Evolutionary conservation across 2,329 filamentous ascomycete species (phyloP).

Genomic region (Penicillium fuscoglaucum): DNA sequence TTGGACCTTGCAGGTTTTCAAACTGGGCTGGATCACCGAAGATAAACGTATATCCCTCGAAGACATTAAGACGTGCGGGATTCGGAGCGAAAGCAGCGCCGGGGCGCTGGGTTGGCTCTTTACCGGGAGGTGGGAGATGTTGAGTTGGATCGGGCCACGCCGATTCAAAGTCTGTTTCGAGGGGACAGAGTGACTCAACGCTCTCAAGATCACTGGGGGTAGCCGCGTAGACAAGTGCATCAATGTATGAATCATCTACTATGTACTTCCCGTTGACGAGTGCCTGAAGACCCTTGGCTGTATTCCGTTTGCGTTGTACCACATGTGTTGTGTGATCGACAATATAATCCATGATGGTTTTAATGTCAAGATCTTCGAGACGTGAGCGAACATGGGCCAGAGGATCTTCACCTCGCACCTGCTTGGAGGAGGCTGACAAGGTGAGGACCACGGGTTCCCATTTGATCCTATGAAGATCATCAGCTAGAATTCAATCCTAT

Average conservation of each 20-base stretch:
- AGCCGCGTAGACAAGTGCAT: conserved; percentile 66
- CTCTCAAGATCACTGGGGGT: conserved; percentile 53
- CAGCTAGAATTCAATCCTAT: neutral
- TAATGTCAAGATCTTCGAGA: conserved; percentile 86
- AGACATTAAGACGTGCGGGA: conserved; percentile 65
- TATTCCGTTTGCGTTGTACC: conserved; percentile 85
- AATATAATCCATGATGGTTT: conserved; percentile 73
- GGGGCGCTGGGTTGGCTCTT: conserved; percentile 70
- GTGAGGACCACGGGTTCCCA: conserved; percentile 82
- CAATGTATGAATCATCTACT: conserved; percentile 71
- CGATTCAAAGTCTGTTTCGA: conserved; percentile 77
- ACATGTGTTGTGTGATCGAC: conserved; percentile 77
- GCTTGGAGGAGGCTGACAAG: conserved; percentile 73
- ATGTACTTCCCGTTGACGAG: conserved; percentile 78
- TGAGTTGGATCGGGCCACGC: conserved; percentile 75
- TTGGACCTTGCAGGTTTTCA: conserved; percentile 69
- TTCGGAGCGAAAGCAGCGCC: conserved; percentile 73
- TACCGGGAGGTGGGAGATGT: conserved; percentile 71
- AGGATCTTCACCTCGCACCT: conserved; percentile 64
- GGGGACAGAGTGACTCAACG: conserved; percentile 52
- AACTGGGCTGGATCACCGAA: conserved; percentile 78
- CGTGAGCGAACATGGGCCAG: conserved; percentile 61
- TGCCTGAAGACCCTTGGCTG: conserved; percentile 80
- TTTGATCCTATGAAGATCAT: conserved; percentile 56
- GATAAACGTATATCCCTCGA: conserved; percentile 84